Evolutionary conservation across 768 basidiomycete species (phyloP).

Genomic region (Fistulinella prunicolor): DNA sequence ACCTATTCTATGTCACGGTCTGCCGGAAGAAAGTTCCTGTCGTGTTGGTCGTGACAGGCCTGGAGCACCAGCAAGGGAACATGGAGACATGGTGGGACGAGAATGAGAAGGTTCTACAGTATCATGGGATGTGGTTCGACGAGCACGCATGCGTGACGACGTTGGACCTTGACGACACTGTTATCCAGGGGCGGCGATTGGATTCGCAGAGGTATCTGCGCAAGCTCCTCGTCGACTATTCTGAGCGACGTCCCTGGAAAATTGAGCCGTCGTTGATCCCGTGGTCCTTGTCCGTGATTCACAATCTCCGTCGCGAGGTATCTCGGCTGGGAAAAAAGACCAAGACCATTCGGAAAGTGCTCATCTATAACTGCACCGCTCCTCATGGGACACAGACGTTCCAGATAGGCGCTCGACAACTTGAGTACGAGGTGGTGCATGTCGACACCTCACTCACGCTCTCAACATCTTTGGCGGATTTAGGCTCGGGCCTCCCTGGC

Average conservation of each 20-base stretch:
- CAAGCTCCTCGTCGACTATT: conserved; percentile 1
- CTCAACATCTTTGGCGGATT: too few relatives aligned
- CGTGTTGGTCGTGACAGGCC: conserved; percentile 35
- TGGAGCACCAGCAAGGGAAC: conserved; percentile 24
- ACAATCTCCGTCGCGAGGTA: background rate
- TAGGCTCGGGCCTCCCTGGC: background rate
- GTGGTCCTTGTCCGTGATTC: background rate
- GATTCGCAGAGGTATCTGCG: background rate
- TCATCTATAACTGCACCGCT: background rate
- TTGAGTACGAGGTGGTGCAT: background rate
- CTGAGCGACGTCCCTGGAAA: background rate
- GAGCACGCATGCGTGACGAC: conserved; percentile 16
- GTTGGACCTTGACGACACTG: background rate
- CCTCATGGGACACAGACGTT: too few relatives aligned
- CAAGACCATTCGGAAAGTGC: conserved; percentile 1
- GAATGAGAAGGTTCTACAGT: conserved; percentile 26
- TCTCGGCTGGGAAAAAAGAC: background rate
- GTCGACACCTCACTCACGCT: too few relatives aligned
- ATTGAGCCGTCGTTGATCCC: background rate
- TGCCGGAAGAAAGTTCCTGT: conserved; percentile 35
- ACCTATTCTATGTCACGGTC: conserved; percentile 31
- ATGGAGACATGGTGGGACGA: conserved; percentile 29
- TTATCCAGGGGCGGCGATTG: background rate
- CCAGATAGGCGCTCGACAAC: too few relatives aligned
- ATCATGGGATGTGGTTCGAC: conserved; percentile 28